phyloP scores from a whole-genome alignment of 257 asterid species.

The Striga asiatica region DNA sequence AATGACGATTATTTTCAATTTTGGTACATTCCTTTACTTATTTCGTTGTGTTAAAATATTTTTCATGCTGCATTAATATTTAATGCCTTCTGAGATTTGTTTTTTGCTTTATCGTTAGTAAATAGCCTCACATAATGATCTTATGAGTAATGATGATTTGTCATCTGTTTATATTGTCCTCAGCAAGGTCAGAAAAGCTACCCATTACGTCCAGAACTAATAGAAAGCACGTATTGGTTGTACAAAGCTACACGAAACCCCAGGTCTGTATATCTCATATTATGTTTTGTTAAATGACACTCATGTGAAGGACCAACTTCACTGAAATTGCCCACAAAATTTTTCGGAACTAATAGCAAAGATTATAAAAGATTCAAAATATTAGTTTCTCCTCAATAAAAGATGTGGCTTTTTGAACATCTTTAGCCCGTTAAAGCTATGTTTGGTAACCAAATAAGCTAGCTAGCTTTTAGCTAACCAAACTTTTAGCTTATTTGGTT shows the following conservation, averaged over 20 bases:
- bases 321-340: background rate
- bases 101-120: background rate
- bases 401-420: background rate
- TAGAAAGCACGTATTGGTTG: conserved; percentile 97
- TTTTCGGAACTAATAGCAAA: too few relatives aligned
- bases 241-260: conserved; percentile 95
- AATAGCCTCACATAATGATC: background rate
- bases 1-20: background rate
- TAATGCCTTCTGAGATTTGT: background rate
- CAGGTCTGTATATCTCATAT: conserved; percentile 36
- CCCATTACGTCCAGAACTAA: conserved; percentile 92
- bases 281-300: conserved; percentile 5
- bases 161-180: conserved; percentile 14
- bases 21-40: background rate
- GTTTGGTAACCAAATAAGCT: too few relatives aligned
- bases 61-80: background rate
- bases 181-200: conserved; percentile 99
- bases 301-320: conserved; percentile 1
- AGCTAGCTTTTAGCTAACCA: too few relatives aligned
- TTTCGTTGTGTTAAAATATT: background rate
- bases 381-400: background rate
- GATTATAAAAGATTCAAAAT: too few relatives aligned
- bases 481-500: too few relatives aligned
- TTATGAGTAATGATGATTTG: too few relatives aligned
- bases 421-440: background rate